A percentile compares a stretch with the other conserved stretches of the same genome.
phyloP scores from a whole-genome alignment of 1,139 yeast genomes.

The Debaryomyces psychrophilus region DNA sequence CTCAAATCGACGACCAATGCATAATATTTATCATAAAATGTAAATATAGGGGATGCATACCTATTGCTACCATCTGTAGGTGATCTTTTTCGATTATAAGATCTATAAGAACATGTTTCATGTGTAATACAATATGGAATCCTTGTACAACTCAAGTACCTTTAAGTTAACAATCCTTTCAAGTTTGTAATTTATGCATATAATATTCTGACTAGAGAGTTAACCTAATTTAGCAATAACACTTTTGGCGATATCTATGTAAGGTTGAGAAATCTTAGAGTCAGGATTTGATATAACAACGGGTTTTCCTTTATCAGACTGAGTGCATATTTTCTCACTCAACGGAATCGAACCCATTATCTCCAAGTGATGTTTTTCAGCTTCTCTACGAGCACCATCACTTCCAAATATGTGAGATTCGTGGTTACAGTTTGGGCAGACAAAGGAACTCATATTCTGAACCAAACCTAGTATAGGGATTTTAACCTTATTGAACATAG shows the following conservation, averaged over 20 bases:
- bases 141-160: too few relatives aligned
- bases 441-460: conserved; percentile 78
- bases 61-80: too few relatives aligned
- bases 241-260: conserved; percentile 47
- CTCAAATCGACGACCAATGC: too few relatives aligned
- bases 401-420: conserved; percentile 76
- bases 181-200: too few relatives aligned
- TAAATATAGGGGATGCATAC: not conserved
- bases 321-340: conserved; percentile 59
- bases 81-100: too few relatives aligned
- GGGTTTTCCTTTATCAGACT: conserved; percentile 69
- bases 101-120: too few relatives aligned
- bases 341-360: conserved; percentile 72
- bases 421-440: conserved; percentile 77
- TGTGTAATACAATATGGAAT: not conserved
- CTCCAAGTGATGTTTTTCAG: conserved; percentile 51
- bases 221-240: conserved; percentile 14
- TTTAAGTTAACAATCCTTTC: too few relatives aligned
- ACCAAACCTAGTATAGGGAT: conserved; percentile 81
- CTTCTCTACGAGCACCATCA: conserved; percentile 65
- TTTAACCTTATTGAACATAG: conserved; percentile 73
- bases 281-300: conserved; percentile 53
- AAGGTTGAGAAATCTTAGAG: conserved; percentile 37
- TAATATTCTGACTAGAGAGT: not conserved
- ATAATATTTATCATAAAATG: not conserved